Conservation (phyloP, 2,329 filamentous ascomycete species). For the Diaporthe destruens region DNA sequence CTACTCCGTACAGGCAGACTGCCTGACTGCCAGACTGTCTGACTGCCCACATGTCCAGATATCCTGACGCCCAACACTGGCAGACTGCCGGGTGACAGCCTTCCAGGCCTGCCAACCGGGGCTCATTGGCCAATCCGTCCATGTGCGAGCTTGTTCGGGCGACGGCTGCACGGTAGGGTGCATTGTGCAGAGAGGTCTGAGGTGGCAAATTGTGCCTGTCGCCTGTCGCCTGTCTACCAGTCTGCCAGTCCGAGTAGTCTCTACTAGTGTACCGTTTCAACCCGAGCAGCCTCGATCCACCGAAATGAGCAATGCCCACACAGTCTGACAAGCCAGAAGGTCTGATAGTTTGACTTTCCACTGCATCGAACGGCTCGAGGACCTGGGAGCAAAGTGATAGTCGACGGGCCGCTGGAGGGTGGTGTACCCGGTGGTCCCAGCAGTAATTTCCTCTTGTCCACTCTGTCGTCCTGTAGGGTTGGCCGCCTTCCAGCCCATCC, state of each 20-base stretch:
- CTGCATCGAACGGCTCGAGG: neutral
- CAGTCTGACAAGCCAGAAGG: neutral
- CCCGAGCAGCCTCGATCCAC: neutral
- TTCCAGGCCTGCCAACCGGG: neutral
- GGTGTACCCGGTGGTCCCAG: slow-evolving; percentile 11
- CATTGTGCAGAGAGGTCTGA: neutral
- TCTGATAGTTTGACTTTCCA: neutral
- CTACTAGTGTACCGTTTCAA: neutral
- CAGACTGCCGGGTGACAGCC: slow-evolving; percentile 8
- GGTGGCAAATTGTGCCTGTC: slow-evolving; percentile 31
- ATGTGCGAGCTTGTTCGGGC: neutral
- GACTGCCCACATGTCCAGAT: no score
- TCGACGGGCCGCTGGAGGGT: slow-evolving; percentile 20
- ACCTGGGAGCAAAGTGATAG: slow-evolving; percentile 13
- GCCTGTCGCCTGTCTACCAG: neutral
- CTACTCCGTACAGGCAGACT: neutral
- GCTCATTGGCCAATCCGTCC: neutral
- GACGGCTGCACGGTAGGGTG: neutral
- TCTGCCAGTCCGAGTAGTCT: neutral
- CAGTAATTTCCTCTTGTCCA: neutral
- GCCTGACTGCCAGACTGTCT: no score
- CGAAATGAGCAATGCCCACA: neutral
- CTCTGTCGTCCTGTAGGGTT: neutral
- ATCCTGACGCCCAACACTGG: neutral
- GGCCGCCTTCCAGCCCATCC: neutral